phyloP scores from a whole-genome alignment of 345 rosid species.

The Heritiera fomes region DNA sequence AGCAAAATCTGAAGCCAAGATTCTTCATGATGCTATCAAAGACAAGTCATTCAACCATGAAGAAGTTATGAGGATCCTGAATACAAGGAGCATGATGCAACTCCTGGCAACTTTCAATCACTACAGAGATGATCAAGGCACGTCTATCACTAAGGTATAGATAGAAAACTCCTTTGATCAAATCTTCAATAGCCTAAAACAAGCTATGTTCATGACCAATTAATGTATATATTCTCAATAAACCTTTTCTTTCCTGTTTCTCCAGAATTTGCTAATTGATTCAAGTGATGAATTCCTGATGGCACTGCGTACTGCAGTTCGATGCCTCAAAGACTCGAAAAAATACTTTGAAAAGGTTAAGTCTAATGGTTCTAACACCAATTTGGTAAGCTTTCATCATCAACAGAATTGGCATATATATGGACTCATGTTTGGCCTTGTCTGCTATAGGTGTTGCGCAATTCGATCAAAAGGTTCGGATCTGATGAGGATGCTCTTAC shows the following conservation, averaged over 20 bases:
- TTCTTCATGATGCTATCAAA: conserved; percentile 50
- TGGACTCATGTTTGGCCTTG: not conserved
- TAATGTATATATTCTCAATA: not conserved
- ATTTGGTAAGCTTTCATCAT: not conserved
- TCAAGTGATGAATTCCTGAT: conserved; percentile 18
- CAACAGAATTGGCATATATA: not conserved
- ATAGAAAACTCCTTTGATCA: too few relatives aligned
- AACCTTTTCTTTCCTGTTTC: not conserved
- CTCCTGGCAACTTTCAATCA: conserved; percentile 61
- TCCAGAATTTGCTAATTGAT: conserved; percentile 29
- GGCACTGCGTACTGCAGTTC: conserved; percentile 37
- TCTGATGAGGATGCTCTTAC: conserved; percentile 53
- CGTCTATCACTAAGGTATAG: conserved; percentile 56
- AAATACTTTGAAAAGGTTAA: conserved; percentile 66
- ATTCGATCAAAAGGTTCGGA: conserved; percentile 36
- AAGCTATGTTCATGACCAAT: not conserved
- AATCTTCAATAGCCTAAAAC: not conserved
- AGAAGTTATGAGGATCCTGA: conserved; percentile 55
- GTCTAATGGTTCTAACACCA: not conserved
- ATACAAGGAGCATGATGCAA: conserved; percentile 65
- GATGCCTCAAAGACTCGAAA: conserved; percentile 46
- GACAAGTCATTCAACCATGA: conserved; percentile 50
- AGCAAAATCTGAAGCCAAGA: conserved; percentile 49
- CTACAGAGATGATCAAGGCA: conserved; percentile 49
- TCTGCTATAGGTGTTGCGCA: conserved; percentile 40